These are phyloP conservation scores for Lathyrus aphaca DNA, from an alignment of 306 rosid genomes.

Conservation along the genomic window DNA sequence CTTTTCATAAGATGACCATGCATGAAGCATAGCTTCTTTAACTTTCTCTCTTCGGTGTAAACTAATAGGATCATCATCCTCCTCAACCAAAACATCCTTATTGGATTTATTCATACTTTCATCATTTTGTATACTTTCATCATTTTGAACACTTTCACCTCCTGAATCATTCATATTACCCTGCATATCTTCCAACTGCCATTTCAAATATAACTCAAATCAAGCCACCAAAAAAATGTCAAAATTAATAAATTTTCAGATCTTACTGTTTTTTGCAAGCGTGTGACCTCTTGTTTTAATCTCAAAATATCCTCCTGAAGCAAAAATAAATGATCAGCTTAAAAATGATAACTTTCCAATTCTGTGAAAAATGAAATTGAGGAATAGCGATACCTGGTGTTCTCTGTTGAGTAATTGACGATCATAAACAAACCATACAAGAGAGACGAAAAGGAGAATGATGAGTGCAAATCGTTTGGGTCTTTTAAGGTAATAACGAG, in stretches of 20 bases:
- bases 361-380: neutral
- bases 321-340: neutral
- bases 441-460: conserved; percentile 36
- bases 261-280: conserved; percentile 48
- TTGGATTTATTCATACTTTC: conserved; percentile 13
- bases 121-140: conserved; percentile 23
- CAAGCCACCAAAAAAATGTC: conserved; percentile 19
- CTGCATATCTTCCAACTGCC: conserved; percentile 47
- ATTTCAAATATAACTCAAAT: conserved; percentile 38
- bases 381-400: conserved; percentile 20
- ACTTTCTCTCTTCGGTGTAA: conserved; percentile 49
- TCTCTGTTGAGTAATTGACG: conserved; percentile 45
- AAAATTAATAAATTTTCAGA: conserved; percentile 9
- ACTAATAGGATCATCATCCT: conserved; percentile 52
- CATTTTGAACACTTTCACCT: conserved; percentile 20
- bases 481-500: conserved; percentile 52
- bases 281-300: conserved; percentile 47
- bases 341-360: neutral
- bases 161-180: conserved; percentile 19
- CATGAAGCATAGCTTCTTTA: conserved; percentile 68
- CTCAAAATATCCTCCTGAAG: conserved; percentile 48
- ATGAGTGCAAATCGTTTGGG: conserved; percentile 46
- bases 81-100: conserved; percentile 34
- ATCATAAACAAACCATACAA: conserved; percentile 47
- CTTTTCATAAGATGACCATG: conserved; percentile 69